Conservation (phyloP, 345 rosid species). For the Pugionium dolabratum region DNA sequence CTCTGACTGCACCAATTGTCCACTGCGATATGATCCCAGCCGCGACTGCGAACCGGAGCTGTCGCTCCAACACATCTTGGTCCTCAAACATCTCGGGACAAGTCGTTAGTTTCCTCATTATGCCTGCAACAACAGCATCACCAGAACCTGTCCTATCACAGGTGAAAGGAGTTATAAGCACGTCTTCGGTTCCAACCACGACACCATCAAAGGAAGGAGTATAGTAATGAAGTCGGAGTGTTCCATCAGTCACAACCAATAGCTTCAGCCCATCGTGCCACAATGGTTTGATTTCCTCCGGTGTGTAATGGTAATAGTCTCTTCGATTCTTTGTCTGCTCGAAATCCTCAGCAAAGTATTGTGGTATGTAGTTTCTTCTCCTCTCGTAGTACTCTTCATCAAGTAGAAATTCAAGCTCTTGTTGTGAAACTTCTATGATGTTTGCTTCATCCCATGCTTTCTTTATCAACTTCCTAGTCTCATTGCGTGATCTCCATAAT, state of each 20-base stretch:
- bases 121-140: conserved; percentile 89
- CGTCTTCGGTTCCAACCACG: conserved; percentile 88
- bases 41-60: conserved; percentile 83
- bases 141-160: conserved; percentile 97
- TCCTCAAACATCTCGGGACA: conserved; percentile 75
- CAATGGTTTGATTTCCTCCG: conserved; percentile 72
- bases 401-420: conserved; percentile 82
- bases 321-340: conserved; percentile 67
- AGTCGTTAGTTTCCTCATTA: conserved; percentile 77
- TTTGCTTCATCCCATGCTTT: conserved; percentile 76
- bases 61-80: conserved; percentile 75
- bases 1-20: conserved; percentile 91
- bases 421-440: conserved; percentile 76
- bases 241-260: conserved; percentile 88
- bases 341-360: conserved; percentile 69
- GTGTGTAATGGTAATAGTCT: conserved; percentile 73
- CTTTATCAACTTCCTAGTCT: conserved; percentile 61
- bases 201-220: conserved; percentile 69
- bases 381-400: conserved; percentile 73
- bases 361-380: conserved; percentile 67
- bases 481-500: conserved; percentile 76
- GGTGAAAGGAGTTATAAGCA: conserved; percentile 79
- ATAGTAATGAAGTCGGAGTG: conserved; percentile 80
- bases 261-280: conserved; percentile 82
- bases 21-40: conserved; percentile 93